These are phyloP conservation scores for Bauhinia variegata DNA, from an alignment of 306 rosid genomes.

Conservation along the genomic window DNA sequence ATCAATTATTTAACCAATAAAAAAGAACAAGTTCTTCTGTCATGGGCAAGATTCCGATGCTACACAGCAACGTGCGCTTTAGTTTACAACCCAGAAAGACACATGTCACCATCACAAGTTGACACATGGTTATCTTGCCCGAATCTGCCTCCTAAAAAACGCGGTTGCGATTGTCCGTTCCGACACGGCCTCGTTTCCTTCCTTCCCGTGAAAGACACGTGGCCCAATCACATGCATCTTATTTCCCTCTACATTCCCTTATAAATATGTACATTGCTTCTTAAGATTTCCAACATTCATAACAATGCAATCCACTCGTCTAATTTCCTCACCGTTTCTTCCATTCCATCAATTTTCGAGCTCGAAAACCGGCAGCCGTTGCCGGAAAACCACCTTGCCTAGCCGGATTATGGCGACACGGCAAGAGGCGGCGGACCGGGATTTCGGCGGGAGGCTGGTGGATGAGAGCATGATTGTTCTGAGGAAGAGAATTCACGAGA, in stretches of 20 bases:
- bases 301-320: slow-evolving; percentile 33
- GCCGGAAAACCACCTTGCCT: not conserved
- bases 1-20: too few relatives aligned
- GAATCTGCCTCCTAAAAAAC: slow-evolving; percentile 16
- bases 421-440: slow-evolving; percentile 31
- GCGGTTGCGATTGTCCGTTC: slow-evolving; percentile 27
- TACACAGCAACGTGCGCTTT: too few relatives aligned
- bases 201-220: not conserved
- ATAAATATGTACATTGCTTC: too few relatives aligned
- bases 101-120: not conserved
- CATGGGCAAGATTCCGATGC: too few relatives aligned
- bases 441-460: slow-evolving; percentile 44
- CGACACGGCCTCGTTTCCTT: slow-evolving; percentile 24
- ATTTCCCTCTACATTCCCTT: too few relatives aligned
- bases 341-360: slow-evolving; percentile 31
- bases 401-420: slow-evolving; percentile 24
- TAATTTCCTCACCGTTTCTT: slow-evolving; percentile 12
- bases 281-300: not conserved
- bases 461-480: slow-evolving; percentile 71
- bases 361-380: not conserved
- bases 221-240: too few relatives aligned
- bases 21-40: too few relatives aligned
- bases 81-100: not conserved
- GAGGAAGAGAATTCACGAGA: slow-evolving; percentile 68
- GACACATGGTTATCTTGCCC: slow-evolving; percentile 5